Conservation (phyloP, 352 stramenopile species). For the Phytophthora capsici region DNA sequence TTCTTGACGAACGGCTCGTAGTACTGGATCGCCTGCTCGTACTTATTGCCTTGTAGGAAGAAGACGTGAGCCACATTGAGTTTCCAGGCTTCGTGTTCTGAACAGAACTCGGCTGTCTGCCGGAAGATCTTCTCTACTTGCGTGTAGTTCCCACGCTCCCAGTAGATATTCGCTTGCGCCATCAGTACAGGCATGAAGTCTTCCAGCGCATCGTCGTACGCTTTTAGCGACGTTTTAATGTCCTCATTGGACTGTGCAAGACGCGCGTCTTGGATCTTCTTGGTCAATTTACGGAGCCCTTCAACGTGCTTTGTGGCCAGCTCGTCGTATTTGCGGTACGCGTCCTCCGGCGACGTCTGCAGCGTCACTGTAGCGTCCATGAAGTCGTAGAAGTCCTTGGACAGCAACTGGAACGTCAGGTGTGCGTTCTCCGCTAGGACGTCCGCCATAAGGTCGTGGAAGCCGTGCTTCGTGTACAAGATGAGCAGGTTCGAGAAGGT, state of each 20-base stretch:
- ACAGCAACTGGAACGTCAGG: slow-evolving; percentile 94
- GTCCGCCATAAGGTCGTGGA: slow-evolving; percentile 95
- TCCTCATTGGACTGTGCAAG: slow-evolving; percentile 92
- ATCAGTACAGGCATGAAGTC: slow-evolving; percentile 97
- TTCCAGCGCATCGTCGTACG: slow-evolving; percentile 95
- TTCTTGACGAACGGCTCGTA: slow-evolving; percentile 97
- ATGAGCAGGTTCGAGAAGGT: slow-evolving; percentile 96
- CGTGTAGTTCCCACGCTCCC: slow-evolving; percentile 96
- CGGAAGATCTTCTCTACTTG: slow-evolving; percentile 97
- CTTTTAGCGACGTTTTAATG: slow-evolving; percentile 92
- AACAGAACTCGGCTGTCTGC: slow-evolving; percentile 95
- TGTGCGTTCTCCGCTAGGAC: slow-evolving; percentile 96
- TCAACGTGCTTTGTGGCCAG: slow-evolving; percentile 95
- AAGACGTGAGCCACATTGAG: slow-evolving; percentile 97
- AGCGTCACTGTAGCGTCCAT: slow-evolving; percentile 95
- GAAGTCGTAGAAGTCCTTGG: slow-evolving; percentile 95
- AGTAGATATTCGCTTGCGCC: slow-evolving; percentile 96
- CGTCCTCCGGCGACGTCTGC: slow-evolving; percentile 94
- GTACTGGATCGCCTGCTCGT: slow-evolving; percentile 92
- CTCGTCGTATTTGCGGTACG: slow-evolving; percentile 94
- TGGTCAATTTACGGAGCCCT: slow-evolving; percentile 93
- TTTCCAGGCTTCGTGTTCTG: slow-evolving; percentile 95
- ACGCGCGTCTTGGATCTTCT: slow-evolving; percentile 94
- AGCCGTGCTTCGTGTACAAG: slow-evolving; percentile 95
- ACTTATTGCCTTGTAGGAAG: slow-evolving; percentile 94